Evolutionary conservation across 352 stramenopile genomes (phyloP).

Genomic region (Globisporangium orthogonon): DNA sequence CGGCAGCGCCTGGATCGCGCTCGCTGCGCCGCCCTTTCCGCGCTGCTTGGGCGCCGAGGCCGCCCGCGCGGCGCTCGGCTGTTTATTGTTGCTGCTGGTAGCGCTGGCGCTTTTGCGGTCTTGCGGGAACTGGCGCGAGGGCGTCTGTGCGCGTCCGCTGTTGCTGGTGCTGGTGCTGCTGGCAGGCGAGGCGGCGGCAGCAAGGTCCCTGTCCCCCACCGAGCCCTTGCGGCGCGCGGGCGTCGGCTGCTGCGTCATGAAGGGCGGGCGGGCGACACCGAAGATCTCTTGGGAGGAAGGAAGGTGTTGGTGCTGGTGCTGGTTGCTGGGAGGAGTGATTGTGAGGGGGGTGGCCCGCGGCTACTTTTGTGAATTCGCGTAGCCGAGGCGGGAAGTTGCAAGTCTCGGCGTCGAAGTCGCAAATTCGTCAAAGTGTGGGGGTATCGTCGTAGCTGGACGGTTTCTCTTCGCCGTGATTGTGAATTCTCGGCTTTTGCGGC

Average conservation of each 20-base stretch:
- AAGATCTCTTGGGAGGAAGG: background rate
- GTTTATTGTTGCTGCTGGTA: background rate
- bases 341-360: too few species aligned
- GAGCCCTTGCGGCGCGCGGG: conserved; percentile 10
- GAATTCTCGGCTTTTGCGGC: too few species aligned
- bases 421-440: too few species aligned
- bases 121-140: conserved; percentile 6
- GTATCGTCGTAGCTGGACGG: too few species aligned
- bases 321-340: too few species aligned
- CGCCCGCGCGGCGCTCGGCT: conserved; percentile 6
- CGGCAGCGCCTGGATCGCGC: background rate
- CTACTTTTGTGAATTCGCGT: too few species aligned
- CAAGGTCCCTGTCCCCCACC: conserved; percentile 8
- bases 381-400: too few species aligned
- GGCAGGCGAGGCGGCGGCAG: background rate
- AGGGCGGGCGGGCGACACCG: background rate
- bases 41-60: conserved; percentile 14
- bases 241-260: conserved; percentile 9
- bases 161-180: background rate
- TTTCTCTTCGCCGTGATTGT: too few species aligned
- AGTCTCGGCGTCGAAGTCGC: too few species aligned
- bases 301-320: too few species aligned
- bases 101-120: conserved; percentile 4
- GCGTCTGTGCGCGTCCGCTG: conserved; percentile 7
- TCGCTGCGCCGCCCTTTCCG: conserved; percentile 2